These are phyloP conservation scores for Cytidiella melzeri DNA, from an alignment of 768 basidiomycete genomes.

Conservation along the genomic window DNA sequence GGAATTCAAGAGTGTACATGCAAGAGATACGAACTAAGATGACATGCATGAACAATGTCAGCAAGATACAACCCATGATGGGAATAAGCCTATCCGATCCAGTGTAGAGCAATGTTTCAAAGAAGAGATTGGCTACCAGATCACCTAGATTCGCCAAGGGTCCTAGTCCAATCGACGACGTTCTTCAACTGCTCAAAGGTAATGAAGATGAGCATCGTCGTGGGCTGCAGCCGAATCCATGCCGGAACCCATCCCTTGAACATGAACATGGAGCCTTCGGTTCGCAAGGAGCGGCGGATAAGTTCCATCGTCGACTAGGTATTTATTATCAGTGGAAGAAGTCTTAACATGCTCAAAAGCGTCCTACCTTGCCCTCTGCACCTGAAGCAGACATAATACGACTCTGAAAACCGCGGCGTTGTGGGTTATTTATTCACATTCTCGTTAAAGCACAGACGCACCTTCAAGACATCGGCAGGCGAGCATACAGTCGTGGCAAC, in stretches of 20 bases:
- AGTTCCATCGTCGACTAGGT: slow-evolving; percentile 62
- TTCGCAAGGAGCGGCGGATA: slow-evolving; percentile 60
- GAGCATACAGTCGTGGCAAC: slow-evolving; percentile 88
- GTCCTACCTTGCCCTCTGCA: slow-evolving; percentile 66
- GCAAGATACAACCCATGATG: not conserved
- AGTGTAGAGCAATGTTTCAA: too few species aligned
- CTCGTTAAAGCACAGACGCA: slow-evolving; percentile 20
- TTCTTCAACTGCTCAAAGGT: slow-evolving; percentile 80
- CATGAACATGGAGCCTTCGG: slow-evolving; percentile 84
- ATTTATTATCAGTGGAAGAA: not conserved
- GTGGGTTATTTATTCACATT: too few species aligned
- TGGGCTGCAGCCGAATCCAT: slow-evolving; percentile 81
- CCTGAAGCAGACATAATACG: slow-evolving; percentile 89
- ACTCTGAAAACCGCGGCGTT: too few species aligned
- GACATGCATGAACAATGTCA: not conserved
- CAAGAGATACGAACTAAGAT: not conserved
- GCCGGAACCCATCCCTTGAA: slow-evolving; percentile 91
- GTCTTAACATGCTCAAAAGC: too few species aligned
- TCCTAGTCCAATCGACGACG: slow-evolving; percentile 49
- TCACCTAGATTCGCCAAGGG: not conserved
- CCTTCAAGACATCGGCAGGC: slow-evolving; percentile 82
- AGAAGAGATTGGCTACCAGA: too few species aligned
- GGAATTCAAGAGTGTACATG: not conserved
- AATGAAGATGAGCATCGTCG: slow-evolving; percentile 83
- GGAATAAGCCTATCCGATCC: too few species aligned